A percentile compares a stretch with the other conserved stretches of the same genome.
Conservation (phyloP, 148 eudicot genomes). For the Vaccinium corymbosum region DNA sequence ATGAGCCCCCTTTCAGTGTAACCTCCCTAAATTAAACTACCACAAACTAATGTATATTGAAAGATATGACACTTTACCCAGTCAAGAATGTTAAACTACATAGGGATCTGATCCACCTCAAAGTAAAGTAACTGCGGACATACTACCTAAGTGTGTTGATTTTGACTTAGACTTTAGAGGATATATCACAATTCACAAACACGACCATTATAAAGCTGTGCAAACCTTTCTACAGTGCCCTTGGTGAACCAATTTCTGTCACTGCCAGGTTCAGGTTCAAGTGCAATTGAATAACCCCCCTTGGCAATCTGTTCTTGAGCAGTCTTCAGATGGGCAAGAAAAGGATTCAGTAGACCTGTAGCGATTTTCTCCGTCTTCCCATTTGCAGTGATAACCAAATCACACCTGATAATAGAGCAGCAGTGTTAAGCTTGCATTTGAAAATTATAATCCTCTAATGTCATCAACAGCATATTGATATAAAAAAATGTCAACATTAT, state of each 20-base stretch:
- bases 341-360: conserved; percentile 87
- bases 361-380: conserved; percentile 86
- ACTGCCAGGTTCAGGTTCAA: conserved; percentile 53
- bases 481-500: not conserved
- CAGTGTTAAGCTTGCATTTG: conserved; percentile 17
- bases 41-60: not conserved
- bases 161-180: not conserved
- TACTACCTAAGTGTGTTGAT: not conserved
- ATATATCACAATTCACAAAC: not conserved
- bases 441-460: not conserved
- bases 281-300: conserved; percentile 91
- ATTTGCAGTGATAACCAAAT: conserved; percentile 73
- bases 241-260: conserved; percentile 88
- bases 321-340: conserved; percentile 82
- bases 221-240: conserved; percentile 87
- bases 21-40: not conserved
- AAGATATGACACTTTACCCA: not conserved
- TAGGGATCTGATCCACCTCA: not conserved
- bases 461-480: not conserved
- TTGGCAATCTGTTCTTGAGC: conserved; percentile 94
- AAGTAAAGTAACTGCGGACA: not conserved
- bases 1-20: not conserved
- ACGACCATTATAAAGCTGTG: conserved; percentile 10
- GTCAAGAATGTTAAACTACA: not conserved
- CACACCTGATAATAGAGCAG: conserved; percentile 59